Percentiles rank a stretch among this genome's conserved stretches.
Conservation (phyloP, 805 yeast species). For the Barnettozyma pratensis region DNA sequence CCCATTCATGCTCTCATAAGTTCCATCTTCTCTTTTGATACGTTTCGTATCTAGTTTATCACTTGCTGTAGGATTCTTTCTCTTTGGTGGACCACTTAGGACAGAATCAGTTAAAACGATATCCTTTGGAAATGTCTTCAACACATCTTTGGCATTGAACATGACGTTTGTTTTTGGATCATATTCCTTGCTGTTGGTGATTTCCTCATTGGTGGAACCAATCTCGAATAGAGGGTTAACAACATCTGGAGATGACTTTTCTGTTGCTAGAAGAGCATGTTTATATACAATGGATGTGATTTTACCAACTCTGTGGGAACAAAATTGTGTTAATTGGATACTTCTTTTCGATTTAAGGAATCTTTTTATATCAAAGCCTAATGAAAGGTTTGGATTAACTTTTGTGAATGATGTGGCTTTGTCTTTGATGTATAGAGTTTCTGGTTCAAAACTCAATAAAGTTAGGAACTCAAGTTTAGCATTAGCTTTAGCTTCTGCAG, state of each 20-base stretch:
- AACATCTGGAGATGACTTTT: conserved; percentile 44
- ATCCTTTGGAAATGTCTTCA: conserved; percentile 33
- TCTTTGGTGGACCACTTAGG: conserved; percentile 34
- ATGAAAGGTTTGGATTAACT: conserved; percentile 44
- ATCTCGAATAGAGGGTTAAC: conserved; percentile 37
- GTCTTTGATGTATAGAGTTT: conserved; percentile 28
- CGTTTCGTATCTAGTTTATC: conserved; percentile 27
- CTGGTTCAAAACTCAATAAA: conserved; percentile 29
- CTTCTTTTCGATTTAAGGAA: conserved; percentile 65
- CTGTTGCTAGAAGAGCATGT: conserved; percentile 51
- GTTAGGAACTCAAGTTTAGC: conserved; percentile 35
- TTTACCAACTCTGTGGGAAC: conserved; percentile 64
- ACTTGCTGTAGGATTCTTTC: conserved; percentile 17
- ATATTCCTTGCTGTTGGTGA: conserved; percentile 21
- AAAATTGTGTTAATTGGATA: conserved; percentile 55
- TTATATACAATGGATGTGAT: conserved; percentile 62
- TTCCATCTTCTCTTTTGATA: conserved; percentile 37
- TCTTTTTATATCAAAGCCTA: conserved; percentile 60
- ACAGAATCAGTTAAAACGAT: conserved; percentile 44
- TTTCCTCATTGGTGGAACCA: conserved; percentile 47
- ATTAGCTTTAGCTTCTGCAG: conserved; percentile 53
- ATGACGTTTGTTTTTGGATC: conserved; percentile 29
- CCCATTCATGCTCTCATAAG: conserved; percentile 14
- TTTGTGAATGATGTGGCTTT: conserved; percentile 32
- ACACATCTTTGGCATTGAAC: conserved; percentile 40